phyloP scores from a whole-genome alignment of 305 asterid species.

The Fraxinus platypoda region DNA sequence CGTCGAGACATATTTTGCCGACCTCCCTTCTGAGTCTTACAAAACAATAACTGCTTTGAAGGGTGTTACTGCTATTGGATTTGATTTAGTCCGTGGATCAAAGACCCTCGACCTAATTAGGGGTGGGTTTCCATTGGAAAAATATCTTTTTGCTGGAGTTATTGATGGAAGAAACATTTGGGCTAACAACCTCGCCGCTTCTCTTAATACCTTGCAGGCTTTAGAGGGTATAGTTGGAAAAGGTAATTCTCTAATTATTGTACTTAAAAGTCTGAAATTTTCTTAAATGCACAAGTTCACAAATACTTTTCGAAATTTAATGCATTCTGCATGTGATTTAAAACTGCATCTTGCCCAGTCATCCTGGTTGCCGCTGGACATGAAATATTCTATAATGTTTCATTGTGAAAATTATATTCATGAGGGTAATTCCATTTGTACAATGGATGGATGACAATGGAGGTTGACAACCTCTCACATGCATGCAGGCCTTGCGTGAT shows the following conservation, averaged over 20 bases:
- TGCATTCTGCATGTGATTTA: not conserved
- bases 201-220: conserved; percentile 46
- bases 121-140: conserved; percentile 49
- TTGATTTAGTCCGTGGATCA: conserved; percentile 62
- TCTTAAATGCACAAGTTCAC: not conserved
- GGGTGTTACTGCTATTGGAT: conserved; percentile 56
- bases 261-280: not conserved
- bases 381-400: not conserved
- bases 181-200: conserved; percentile 60
- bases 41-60: conserved; percentile 41
- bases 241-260: conserved; percentile 34
- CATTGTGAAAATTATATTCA: not conserved
- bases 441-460: no score
- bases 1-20: conserved; percentile 63
- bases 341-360: not conserved
- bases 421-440: no score
- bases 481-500: no score
- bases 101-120: conserved; percentile 48
- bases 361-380: not conserved
- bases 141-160: conserved; percentile 63
- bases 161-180: conserved; percentile 72
- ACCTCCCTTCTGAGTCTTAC: conserved; percentile 51
- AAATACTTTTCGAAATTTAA: not conserved
- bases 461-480: no score
- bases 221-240: conserved; percentile 47